phyloP scores from a whole-genome alignment of 1,139 yeast genomes.

The Diutina catenulata region DNA sequence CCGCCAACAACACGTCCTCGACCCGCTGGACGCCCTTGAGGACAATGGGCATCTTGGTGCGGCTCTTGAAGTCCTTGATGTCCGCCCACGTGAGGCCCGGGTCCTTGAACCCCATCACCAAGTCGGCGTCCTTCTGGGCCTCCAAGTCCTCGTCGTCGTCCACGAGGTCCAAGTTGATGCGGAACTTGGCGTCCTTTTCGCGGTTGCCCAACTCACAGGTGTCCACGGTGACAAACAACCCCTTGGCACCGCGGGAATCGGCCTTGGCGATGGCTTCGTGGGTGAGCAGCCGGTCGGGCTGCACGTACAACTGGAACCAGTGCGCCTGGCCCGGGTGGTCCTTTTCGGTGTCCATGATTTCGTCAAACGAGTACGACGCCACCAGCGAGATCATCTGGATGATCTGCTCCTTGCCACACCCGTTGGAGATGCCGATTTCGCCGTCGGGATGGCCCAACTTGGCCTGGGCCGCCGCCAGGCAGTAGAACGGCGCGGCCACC shows the following conservation, averaged over 20 bases:
- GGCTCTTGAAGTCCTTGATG: constrained; percentile 41
- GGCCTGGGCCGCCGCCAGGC: constrained; percentile 74
- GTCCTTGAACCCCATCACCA: constrained; percentile 7
- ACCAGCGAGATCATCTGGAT: constrained; percentile 73
- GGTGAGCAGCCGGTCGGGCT: constrained; percentile 32
- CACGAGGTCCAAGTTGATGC: constrained; percentile 6
- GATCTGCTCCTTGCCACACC: constrained; percentile 52
- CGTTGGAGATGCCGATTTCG: constrained; percentile 64
- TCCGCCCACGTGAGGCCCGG: constrained; percentile 29
- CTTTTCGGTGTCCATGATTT: constrained; percentile 51
- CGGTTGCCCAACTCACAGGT: constrained; percentile 17
- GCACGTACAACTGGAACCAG: constrained; percentile 78
- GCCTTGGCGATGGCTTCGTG: constrained; percentile 13
- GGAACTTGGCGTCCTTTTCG: constrained; percentile 15
- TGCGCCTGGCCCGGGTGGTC: constrained; percentile 44
- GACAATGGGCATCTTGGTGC: constrained; percentile 54
- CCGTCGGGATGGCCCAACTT: constrained; percentile 71
- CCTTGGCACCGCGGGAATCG: constrained; percentile 16
- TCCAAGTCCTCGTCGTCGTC: constrained; percentile 5
- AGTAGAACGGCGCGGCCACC: constrained; percentile 52
- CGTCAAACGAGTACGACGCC: constrained; percentile 70
- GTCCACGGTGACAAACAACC: constrained; percentile 18
- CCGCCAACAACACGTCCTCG: constrained; percentile 56
- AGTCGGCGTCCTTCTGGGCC: constrained; percentile 3
- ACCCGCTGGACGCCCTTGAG: constrained; percentile 64